Evolutionary conservation across 2,329 filamentous ascomycete species (phyloP).

Genomic region (Hymenoscyphus linearis): DNA sequence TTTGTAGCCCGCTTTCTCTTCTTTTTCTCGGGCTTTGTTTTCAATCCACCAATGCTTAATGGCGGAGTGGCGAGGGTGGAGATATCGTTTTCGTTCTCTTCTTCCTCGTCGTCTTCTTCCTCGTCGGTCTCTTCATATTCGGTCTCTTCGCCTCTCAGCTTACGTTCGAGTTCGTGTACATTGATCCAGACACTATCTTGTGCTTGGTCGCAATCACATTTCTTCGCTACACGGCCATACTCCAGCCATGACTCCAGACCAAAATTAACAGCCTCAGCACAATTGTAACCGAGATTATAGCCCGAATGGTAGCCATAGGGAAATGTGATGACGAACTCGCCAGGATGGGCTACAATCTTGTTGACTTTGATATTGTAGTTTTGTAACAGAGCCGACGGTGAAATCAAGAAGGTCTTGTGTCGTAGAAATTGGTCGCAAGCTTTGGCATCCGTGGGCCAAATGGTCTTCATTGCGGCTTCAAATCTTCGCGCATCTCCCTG

Average conservation of each 20-base stretch:
- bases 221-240: conserved; percentile 92
- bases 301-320: conserved; percentile 98
- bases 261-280: conserved; percentile 97
- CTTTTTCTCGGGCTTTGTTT: conserved; percentile 50
- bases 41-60: conserved; percentile 62
- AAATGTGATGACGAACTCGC: conserved; percentile 97
- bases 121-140: conserved; percentile 77
- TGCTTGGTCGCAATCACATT: conserved; percentile 91
- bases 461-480: conserved; percentile 88
- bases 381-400: conserved; percentile 77
- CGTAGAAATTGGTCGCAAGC: conserved; percentile 93
- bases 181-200: conserved; percentile 98
- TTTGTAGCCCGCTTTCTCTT: conserved; percentile 63
- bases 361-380: conserved; percentile 96
- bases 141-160: conserved; percentile 81
- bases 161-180: conserved; percentile 91
- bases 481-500: conserved; percentile 91
- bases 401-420: conserved; percentile 97
- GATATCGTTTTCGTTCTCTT: conserved; percentile 54
- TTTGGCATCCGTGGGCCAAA: conserved; percentile 94
- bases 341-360: conserved; percentile 89
- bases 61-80: conserved; percentile 76
- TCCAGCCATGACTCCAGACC: conserved; percentile 92
- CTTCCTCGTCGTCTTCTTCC: conserved; percentile 61
- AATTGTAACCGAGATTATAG: conserved; percentile 97